These are phyloP conservation scores for Carex parvula DNA, from an alignment of 176 grass and related monocot genomes.

Conservation along the genomic window DNA sequence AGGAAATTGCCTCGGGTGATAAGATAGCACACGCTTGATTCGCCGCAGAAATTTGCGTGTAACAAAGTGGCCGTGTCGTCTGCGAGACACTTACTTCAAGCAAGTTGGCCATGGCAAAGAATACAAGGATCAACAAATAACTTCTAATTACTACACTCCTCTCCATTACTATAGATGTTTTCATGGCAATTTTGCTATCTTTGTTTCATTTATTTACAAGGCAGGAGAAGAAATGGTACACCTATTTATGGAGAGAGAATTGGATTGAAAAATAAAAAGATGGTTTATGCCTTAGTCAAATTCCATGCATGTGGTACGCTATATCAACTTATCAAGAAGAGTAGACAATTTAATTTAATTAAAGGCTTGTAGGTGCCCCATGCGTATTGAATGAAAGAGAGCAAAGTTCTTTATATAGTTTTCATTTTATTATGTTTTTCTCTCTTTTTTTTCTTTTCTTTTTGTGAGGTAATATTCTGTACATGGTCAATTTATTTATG, in stretches of 20 bases:
- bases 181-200: neutral
- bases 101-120: constrained; percentile 10
- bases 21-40: constrained; percentile 70
- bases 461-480: no score
- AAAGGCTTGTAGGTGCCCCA: constrained; percentile 21
- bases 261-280: neutral
- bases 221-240: neutral
- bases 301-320: constrained; percentile 6
- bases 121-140: constrained; percentile 4
- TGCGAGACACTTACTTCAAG: neutral
- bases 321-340: constrained; percentile 16
- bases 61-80: constrained; percentile 51
- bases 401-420: neutral
- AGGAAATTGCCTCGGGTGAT: constrained; percentile 12
- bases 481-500: no score
- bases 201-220: constrained; percentile 2
- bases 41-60: constrained; percentile 62
- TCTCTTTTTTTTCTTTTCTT: no score
- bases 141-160: neutral
- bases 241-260: constrained; percentile 17
- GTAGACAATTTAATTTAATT: neutral
- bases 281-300: neutral
- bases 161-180: constrained; percentile 4
- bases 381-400: neutral
- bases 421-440: neutral